Evolutionary conservation across 345 rosid genomes (phyloP), one percentile per base, ranked within the genome.

Genomic region (Draba incana): DNA sequence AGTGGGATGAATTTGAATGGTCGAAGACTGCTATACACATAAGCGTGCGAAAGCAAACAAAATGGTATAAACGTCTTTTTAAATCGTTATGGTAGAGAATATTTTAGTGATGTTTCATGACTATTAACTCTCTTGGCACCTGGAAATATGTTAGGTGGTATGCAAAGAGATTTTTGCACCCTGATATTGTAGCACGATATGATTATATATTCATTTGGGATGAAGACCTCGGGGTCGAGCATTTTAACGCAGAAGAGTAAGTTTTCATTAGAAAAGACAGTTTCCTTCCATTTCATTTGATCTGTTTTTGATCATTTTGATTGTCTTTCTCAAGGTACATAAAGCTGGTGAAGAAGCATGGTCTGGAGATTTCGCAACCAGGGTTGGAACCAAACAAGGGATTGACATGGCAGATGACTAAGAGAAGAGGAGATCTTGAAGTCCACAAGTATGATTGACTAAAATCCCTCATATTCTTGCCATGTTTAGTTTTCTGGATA

Each of bases 1-100:
- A 92, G 76, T 95, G 99, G 99, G 90, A 95, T 66, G 92, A 92
- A 66, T 95, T 84, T 78, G 99, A 91, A 87, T 95, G 99, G 99
- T 89, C 99, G 28, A 88, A 84, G 81, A 73, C 50, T 71, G 99
- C 98, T 52, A 88, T 95, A 70, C 99, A 95, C 76, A 89, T 95
- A 69, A 92, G 96, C 47, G 92, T 35, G 60, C 76, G 67, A 49
- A 95, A 81, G 84, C 99, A 95, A 79, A 89, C 99, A 31, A 95
- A 95, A 81, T 95, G 99, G 99, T 92, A 83, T 77, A 39, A 31
- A 46, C 60, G 27, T 16, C 12, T 48, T 55, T 9, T 55, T 10
- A 0, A 8, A 62, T 53, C 38, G 16, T 30, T 38, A 10, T 68
- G 47, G 47, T 62, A 37, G 44, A 61, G 25, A 55, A 62, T 47